Evolutionary conservation across 2,329 filamentous ascomycete species (phyloP).

Genomic region (Cercospora zeina): DNA sequence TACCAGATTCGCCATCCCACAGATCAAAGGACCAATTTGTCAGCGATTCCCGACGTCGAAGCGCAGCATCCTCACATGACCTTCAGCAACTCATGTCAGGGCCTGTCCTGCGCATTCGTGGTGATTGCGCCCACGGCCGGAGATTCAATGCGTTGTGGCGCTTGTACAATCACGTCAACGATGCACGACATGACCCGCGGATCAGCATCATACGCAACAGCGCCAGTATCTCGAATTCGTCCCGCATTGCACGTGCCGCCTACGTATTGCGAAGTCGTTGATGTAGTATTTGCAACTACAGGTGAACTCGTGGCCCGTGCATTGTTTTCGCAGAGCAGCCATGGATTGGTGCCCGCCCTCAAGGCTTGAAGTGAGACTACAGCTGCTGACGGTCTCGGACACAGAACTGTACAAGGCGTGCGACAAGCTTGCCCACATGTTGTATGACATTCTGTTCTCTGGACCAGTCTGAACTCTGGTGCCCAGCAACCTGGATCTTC

Average conservation of each 20-base stretch:
- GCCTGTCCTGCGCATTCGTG: not conserved
- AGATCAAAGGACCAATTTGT: slow-evolving; percentile 25
- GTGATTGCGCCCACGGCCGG: slow-evolving; percentile 16
- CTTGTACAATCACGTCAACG: slow-evolving; percentile 13
- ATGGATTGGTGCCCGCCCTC: not conserved
- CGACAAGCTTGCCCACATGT: not conserved
- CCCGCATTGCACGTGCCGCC: slow-evolving; percentile 30
- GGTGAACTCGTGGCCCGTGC: slow-evolving; percentile 36
- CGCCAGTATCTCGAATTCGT: slow-evolving; percentile 8
- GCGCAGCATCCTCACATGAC: slow-evolving; percentile 22
- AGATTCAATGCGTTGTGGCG: slow-evolving; percentile 19
- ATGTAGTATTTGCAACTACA: slow-evolving; percentile 15
- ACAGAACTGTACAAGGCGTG: not conserved
- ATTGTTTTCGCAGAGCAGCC: slow-evolving; percentile 15
- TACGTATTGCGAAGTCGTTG: slow-evolving; percentile 26
- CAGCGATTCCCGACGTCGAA: slow-evolving; percentile 20
- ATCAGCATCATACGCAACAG: slow-evolving; percentile 23
- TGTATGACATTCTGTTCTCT: not conserved
- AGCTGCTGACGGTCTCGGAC: not conserved
- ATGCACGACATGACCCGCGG: slow-evolving; percentile 23
- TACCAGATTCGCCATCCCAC: slow-evolving; percentile 5
- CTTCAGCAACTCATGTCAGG: slow-evolving; percentile 16
- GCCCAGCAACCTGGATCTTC: slow-evolving; percentile 19
- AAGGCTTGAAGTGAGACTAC: not conserved
- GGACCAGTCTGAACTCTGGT: slow-evolving; percentile 3